A percentile compares a stretch with the other conserved stretches of the same genome.
These are phyloP conservation scores for Hordeum marinum DNA, from an alignment of 176 grass and related monocot genomes.

Conservation along the genomic window DNA sequence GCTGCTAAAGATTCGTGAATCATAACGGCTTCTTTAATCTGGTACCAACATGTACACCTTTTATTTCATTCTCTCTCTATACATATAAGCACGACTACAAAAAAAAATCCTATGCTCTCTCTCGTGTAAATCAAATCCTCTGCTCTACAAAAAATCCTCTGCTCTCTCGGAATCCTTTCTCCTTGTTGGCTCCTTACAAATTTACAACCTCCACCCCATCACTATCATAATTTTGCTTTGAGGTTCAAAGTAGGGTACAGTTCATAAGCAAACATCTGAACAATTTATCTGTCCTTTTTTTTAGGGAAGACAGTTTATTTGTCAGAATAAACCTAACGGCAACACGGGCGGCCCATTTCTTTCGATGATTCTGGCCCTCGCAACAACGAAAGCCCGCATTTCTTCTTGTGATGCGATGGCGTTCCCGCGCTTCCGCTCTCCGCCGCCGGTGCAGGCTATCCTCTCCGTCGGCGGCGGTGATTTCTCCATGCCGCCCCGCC, in stretches of 20 bases:
- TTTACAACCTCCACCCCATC: no score
- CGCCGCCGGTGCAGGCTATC: not conserved
- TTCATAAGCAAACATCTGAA: not conserved
- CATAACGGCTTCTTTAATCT: not conserved
- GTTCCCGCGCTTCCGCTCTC: not conserved
- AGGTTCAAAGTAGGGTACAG: no score
- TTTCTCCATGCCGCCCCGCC: not conserved
- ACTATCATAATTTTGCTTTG: not conserved
- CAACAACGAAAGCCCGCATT: not conserved
- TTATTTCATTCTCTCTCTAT: not conserved
- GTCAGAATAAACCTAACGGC: not conserved
- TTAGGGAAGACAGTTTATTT: not conserved
- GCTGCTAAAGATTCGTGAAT: not conserved
- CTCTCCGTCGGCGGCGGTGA: not conserved
- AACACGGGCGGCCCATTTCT: not conserved
- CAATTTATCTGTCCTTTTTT: not conserved
- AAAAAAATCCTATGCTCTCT: not conserved
- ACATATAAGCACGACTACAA: not conserved
- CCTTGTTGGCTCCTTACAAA: no score
- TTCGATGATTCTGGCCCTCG: not conserved
- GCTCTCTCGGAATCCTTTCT: no score
- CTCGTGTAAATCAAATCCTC: not conserved
- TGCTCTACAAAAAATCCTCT: no score
- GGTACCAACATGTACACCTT: not conserved
- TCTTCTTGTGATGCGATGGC: not conserved